Percentiles rank a stretch among this genome's conserved stretches.
Conservation (phyloP, 2,329 filamentous ascomycete genomes). For the Teratosphaeria epicoccoides region DNA sequence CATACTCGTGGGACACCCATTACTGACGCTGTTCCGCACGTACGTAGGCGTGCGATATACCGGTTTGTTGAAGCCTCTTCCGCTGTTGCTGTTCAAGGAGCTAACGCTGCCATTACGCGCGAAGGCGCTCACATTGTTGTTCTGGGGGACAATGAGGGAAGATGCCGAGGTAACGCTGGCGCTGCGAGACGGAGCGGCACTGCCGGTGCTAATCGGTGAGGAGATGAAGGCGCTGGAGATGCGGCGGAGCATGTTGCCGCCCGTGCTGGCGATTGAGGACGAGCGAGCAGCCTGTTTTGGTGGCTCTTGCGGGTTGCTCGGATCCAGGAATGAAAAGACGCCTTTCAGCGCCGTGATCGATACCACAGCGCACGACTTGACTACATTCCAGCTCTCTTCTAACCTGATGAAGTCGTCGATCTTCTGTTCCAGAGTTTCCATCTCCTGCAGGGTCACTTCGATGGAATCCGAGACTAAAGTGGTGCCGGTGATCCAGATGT, state of each 20-base stretch:
- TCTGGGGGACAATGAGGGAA: background rate
- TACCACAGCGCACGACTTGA: conserved; percentile 32
- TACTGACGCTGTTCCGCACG: conserved; percentile 27
- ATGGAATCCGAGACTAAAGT: conserved; percentile 37
- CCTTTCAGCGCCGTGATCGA: conserved; percentile 34
- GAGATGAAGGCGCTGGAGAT: conserved; percentile 24
- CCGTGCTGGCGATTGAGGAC: conserved; percentile 18
- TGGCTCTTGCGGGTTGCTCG: conserved; percentile 8
- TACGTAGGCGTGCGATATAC: conserved; percentile 25
- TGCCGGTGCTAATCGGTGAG: background rate
- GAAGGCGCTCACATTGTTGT: conserved; percentile 7
- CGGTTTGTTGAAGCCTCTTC: conserved; percentile 4
- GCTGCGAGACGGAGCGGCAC: conserved; percentile 6
- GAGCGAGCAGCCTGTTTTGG: conserved; percentile 11
- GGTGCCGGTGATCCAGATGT: conserved; percentile 35
- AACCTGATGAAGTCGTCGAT: conserved; percentile 37
- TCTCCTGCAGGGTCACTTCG: conserved; percentile 31
- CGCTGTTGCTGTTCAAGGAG: conserved; percentile 3
- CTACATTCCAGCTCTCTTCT: conserved; percentile 34
- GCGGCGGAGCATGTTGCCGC: conserved; percentile 21
- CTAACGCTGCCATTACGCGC: conserved; percentile 7
- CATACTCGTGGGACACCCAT: conserved; percentile 31
- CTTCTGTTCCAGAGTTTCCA: conserved; percentile 30
- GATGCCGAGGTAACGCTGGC: conserved; percentile 15
- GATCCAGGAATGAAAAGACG: conserved; percentile 36